These are phyloP conservation scores for Allantophomopsis lycopodina DNA, from an alignment of 2,329 filamentous ascomycete genomes.

Conservation along the genomic window DNA sequence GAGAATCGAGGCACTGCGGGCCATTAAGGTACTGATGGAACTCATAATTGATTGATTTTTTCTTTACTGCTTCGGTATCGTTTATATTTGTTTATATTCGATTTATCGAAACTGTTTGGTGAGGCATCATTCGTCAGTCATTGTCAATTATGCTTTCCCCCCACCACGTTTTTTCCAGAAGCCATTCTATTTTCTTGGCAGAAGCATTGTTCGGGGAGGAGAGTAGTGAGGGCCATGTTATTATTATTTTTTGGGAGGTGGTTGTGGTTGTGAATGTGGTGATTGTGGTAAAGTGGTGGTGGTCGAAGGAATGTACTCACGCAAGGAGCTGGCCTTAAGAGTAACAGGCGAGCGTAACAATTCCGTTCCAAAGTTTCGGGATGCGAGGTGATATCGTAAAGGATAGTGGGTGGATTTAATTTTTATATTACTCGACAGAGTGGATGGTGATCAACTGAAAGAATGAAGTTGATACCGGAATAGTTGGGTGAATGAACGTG, in stretches of 20 bases:
- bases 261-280: too few species aligned
- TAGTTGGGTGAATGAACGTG: conserved; percentile 14
- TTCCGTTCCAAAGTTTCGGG: conserved; percentile 1
- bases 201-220: too few species aligned
- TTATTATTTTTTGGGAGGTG: too few species aligned
- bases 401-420: conserved; percentile 3
- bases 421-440: conserved; percentile 12
- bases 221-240: too few species aligned
- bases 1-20: conserved; percentile 26
- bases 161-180: not conserved
- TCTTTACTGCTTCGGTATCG: too few species aligned
- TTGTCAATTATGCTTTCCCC: not conserved
- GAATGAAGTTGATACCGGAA: conserved; percentile 27
- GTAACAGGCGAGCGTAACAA: conserved; percentile 1
- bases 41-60: conserved; percentile 1
- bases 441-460: conserved; percentile 26
- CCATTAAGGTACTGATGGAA: conserved; percentile 4
- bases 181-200: too few species aligned
- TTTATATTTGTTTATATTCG: too few species aligned
- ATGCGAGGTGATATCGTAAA: not conserved
- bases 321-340: conserved; percentile 7
- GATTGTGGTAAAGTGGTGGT: too few species aligned
- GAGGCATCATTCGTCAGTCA: too few species aligned
- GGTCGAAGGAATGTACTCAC: conserved; percentile 8
- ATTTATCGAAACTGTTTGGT: not conserved